Conservation (phyloP, 2,329 filamentous ascomycete species). For the Fusarium xylarioides region DNA sequence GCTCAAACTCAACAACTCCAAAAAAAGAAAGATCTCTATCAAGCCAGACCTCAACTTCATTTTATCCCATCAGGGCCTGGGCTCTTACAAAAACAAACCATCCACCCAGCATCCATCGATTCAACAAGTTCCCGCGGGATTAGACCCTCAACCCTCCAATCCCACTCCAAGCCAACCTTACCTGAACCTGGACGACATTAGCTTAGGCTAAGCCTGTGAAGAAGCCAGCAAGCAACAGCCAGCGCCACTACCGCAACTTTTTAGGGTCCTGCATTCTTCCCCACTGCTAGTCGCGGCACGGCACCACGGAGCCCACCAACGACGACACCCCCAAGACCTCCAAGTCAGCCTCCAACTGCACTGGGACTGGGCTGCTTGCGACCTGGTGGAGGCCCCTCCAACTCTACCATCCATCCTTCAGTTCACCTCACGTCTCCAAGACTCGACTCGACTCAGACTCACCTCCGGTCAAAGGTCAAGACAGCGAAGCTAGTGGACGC, state of each 20-base stretch:
- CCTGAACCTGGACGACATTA: neutral
- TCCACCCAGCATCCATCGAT: neutral
- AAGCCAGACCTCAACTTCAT: slow-evolving; percentile 23
- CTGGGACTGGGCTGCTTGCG: slow-evolving; percentile 11
- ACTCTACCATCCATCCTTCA: neutral
- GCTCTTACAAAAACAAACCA: slow-evolving; percentile 8
- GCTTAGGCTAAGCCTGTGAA: slow-evolving; percentile 23
- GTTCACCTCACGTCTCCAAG: neutral
- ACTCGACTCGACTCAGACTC: slow-evolving; percentile 7
- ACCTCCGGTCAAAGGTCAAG: slow-evolving; percentile 16
- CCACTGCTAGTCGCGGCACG: slow-evolving; percentile 30
- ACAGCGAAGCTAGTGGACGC: slow-evolving; percentile 4
- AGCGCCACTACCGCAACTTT: slow-evolving; percentile 27
- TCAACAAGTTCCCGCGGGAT: slow-evolving; percentile 28
- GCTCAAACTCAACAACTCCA: slow-evolving; percentile 30
- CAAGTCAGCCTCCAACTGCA: slow-evolving; percentile 25
- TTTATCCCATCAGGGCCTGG: slow-evolving; percentile 21
- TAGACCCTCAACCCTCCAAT: slow-evolving; percentile 9
- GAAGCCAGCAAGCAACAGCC: neutral
- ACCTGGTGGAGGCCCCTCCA: neutral
- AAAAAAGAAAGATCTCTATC: slow-evolving; percentile 32
- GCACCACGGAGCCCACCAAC: slow-evolving; percentile 30
- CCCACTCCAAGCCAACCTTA: neutral
- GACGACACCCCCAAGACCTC: slow-evolving; percentile 8
- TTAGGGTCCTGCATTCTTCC: slow-evolving; percentile 36